Evolutionary conservation across 192 early-diverging fungal genomes (phyloP), one percentile per base, ranked within the genome.

Genomic region (Radiomyces spectabilis): DNA sequence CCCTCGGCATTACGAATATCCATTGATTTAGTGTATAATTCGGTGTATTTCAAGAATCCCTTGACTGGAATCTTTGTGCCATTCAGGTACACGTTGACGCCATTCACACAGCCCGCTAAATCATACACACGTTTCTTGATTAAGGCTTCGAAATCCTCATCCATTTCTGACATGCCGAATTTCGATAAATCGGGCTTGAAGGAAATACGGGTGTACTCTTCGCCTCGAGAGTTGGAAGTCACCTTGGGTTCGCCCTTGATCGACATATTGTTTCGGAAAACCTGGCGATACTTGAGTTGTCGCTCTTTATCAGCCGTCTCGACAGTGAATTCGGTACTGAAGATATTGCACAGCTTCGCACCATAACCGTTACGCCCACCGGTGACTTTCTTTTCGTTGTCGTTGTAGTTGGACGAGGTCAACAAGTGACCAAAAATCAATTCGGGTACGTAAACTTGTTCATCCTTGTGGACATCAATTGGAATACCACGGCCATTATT

Each of bases 401-500:
- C 96, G 66, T 99, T 84, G 66, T 97, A 99, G 75, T 99, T 97
- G 42, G 91, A 93, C 5, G 93, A 95, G 1, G 96, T 99, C 25
- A 99, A 74, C 25, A 99, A 72, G 55, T 97, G 93, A 0, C 94
- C 94, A 71, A 99, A 97, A 51, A 99, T 96, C 34, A 99, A 80
- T 53, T 99, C 94, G 0, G 96, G 96, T 3, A 99, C 93, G 43
- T 95, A 97, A 26, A 92, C 78, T 13, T 81, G 64, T 66, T 97
- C 91, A 46, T 91, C 82, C 41, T 84, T 76, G 63, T 99, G 96
- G 16, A 96, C 86, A 61, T 93, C 84, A 34, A 99, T 77, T 0
- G 96, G 96, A 46, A 99, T 97, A 24, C 96, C 96, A 58, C 75
- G 75, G 39, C 96, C 96, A 53, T 95, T 95, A 66, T 99, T 99